Base-by-base conservation (phyloP, 805 yeast genomes). In the Pichia manshurica region DNA sequence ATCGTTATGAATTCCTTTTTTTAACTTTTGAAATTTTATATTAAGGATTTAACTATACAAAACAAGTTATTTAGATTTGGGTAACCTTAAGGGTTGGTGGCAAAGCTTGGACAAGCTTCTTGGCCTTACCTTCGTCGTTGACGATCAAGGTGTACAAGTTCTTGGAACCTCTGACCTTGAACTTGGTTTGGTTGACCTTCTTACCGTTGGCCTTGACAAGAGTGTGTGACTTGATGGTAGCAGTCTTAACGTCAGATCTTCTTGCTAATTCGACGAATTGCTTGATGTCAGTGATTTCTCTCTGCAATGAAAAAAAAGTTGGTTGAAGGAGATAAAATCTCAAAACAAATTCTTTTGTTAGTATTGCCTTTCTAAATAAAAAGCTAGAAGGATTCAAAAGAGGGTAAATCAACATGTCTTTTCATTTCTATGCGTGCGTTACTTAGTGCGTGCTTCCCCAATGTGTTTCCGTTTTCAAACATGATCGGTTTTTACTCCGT, bases 141-240 rank as follows among this genome's bases (percentile, higher is more conserved):
- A 93, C 91, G 63, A 86, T 86, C 74, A 91, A 80, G 64, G 99
- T 93, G 87, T 93, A 93, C 70, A 88, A 82, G 80, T 86, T 73
- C 73, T 79, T 88, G 58, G 96, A 68, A 74, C 97, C 96, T 82
- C 98, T 89, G 69, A 93, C 87, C 87, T 93, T 93, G 90, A 93
- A 93, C 78, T 93, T 93, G 79, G 96, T 89, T 77, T 86, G 93
- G 77, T 85, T 84, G 82, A 79, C 78, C 62, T 77, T 76, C 79
- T 84, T 84, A 73, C 93, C 95, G 72, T 76, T 75, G 63, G 84
- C 78, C 78, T 81, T 82, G 68, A 83, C 64, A 75, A 84, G 83
- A 71, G 79, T 73, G 88, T 88, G 88, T 78, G 84, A 82, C 84
- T 93, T 93, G 81, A 93, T 86, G 71, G 90, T 82, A 66, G 96